Base-by-base conservation (phyloP, 2,329 filamentous ascomycete genomes). In the Uncinocarpus reesii region DNA sequence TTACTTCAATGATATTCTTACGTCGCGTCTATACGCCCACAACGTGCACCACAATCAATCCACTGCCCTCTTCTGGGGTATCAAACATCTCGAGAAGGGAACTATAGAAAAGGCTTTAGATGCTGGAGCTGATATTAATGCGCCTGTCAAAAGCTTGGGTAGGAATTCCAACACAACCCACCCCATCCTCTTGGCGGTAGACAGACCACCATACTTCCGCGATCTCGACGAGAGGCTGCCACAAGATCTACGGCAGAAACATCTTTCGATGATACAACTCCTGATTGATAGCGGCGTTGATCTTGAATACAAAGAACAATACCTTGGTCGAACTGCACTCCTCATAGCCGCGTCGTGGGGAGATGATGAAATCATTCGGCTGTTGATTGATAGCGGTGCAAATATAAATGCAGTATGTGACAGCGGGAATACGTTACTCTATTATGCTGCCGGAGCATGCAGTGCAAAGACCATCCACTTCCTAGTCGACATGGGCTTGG, bases 211-310 rank as follows among this genome's bases (percentile, higher is more conserved):
- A 4, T 34, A n/a, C 10, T 10, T 15, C n/a, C 18, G 7, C 11
- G 11, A 15, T 4, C 7, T 28, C 2, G 7, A 18, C n/a, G 21
- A 36, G 5, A 11, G 24, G 20, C 21, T 40, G 11, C 21, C n/a
- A 23, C 13, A 7, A 31, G 10, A 5, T 36, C n/a, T 35, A 35
- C n/a, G 29, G 21, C 20, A 36, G 7, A 28, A 16, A 26, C 38
- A 29, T 4, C 13, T 36, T 16, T n/a, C 23, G 6, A 6, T 52
- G n/a, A 1, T 52, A 2, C 15, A 35, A 20, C 11, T 52, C n/a
- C 26, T 52, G n/a, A 34, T 52, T 20, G 47, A 47, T 11, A 34
- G 32, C 5, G 47, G 43, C 8, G 15, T 48, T 15, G 29, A 47
- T 31, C 7, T 50, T 26, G 23, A 52, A 1, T 29, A 15, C 5